A percentile compares a stretch with the other conserved stretches of the same genome.
Evolutionary conservation across 2,329 filamentous ascomycete species (phyloP).

Genomic region (Microdochium trichocladiopsis): DNA sequence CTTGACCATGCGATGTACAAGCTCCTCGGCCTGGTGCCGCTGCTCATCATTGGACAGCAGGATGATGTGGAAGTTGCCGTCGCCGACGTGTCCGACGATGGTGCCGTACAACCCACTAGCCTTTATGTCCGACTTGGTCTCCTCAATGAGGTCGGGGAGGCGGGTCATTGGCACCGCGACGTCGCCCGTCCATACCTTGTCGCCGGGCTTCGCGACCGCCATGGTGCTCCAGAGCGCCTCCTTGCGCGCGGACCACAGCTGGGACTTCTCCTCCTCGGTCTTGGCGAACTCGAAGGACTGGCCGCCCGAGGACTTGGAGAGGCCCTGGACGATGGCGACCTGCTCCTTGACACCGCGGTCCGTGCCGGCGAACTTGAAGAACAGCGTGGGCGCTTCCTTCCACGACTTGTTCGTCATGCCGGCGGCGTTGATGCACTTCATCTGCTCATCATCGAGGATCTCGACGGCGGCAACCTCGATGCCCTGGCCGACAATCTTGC

Average conservation of each 20-base stretch:
- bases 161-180: conserved; percentile 76
- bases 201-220: conserved; percentile 55
- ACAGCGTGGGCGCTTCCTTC: conserved; percentile 59
- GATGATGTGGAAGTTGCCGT: conserved; percentile 72
- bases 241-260: conserved; percentile 79
- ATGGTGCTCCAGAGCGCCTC: conserved; percentile 78
- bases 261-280: conserved; percentile 60
- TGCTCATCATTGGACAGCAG: conserved; percentile 59
- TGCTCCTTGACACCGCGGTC: conserved; percentile 69
- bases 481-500: conserved; percentile 62
- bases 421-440: conserved; percentile 47
- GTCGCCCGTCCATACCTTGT: conserved; percentile 79
- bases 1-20: conserved; percentile 82
- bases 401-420: conserved; percentile 51
- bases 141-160: conserved; percentile 69
- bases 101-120: conserved; percentile 50
- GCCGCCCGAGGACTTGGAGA: conserved; percentile 41
- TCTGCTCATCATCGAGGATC: conserved; percentile 74
- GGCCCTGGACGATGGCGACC: conserved; percentile 34
- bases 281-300: conserved; percentile 73
- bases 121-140: conserved; percentile 58
- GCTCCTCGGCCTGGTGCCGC: conserved; percentile 56
- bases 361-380: conserved; percentile 66
- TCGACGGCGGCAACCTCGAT: conserved; percentile 74
- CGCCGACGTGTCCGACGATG: conserved; percentile 67